These are phyloP conservation scores for Phytophthora constricta DNA, from an alignment of 352 stramenopile genomes.

Conservation along the genomic window DNA sequence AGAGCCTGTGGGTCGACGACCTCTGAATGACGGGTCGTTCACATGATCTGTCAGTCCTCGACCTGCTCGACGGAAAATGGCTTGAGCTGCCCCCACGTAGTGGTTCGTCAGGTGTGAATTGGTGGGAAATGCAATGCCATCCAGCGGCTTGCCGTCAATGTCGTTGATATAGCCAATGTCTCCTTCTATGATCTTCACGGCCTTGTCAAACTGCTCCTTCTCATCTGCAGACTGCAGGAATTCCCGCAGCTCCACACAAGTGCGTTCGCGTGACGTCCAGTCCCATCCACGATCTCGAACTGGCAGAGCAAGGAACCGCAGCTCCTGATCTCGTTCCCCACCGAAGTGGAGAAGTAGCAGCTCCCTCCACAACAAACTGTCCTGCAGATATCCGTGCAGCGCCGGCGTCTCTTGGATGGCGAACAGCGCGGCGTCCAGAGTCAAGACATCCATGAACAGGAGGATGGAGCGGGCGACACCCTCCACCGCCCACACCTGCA, in stretches of 20 bases:
- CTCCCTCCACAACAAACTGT: conserved; percentile 48
- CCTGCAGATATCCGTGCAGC: conserved; percentile 33
- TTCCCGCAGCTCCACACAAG: conserved; percentile 44
- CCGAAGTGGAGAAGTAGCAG: conserved; percentile 37
- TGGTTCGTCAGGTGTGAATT: conserved; percentile 48
- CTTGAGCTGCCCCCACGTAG: conserved; percentile 46
- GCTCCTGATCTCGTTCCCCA: conserved; percentile 21
- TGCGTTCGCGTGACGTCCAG: conserved; percentile 28
- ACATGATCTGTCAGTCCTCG: conserved; percentile 35
- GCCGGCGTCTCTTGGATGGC: conserved; percentile 15
- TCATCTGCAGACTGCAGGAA: conserved; percentile 47
- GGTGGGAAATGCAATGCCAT: conserved; percentile 62
- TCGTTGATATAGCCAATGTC: conserved; percentile 44
- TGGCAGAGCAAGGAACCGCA: conserved; percentile 32
- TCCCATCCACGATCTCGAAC: conserved; percentile 28
- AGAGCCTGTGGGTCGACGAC: conserved; percentile 36
- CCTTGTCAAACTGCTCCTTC: conserved; percentile 28
- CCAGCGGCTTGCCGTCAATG: conserved; percentile 37
- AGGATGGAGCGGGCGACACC: conserved; percentile 31
- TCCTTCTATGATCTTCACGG: conserved; percentile 38
- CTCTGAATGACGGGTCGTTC: conserved; percentile 41
- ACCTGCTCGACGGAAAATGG: conserved; percentile 56
- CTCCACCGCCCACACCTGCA: conserved; percentile 1
- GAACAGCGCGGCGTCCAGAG: conserved; percentile 25
- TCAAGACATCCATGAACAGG: conserved; percentile 28